Evolutionary conservation across 176 grass and related monocot genomes (phyloP), one percentile per base, ranked within the genome.

Genomic region (Carex parvula): DNA sequence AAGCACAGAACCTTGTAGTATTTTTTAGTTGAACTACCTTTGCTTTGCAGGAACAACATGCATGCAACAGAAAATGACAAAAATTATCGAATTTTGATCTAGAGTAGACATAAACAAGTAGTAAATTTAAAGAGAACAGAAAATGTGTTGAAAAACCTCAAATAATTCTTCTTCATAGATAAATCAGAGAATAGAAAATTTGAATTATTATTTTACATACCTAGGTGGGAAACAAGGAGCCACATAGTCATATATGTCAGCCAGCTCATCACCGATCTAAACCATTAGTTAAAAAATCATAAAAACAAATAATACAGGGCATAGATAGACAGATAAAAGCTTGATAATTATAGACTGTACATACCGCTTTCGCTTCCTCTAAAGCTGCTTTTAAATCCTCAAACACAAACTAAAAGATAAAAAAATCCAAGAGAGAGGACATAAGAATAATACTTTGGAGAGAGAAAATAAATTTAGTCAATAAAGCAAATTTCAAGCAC

Each of bases 181-280:
- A 30, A 78, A 57, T 57, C 13, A 35, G 24, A 57, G 14, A 57
- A 18, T 50, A 33, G 52, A 78, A 26, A 24, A 57, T 35, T 78
- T 57, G 70, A 78, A 85, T 52, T 35, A 62, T 79, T 21, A 39
- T 18, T 69, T 81, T 71, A 50, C 86, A 76, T 89, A 99, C 97
- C 97, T 99, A 82, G 91, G 93, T 83, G 97, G 97, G 83, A 99
- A 99, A 90, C 97, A 99, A 85, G 97, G 97, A 32, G 97, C 97
- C 53, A 99, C 97, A 80, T 99, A 96, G 63, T 99, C 97, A 88
- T 99, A 99, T 82, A 99, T 99, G 94, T 99, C 93, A 54, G 89
- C 89, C 86, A 99, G 97, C 87, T 99, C 97, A n/a, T 94, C 91
- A 18, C 91, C 97, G 85, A 99, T 96, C 97, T 96, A 88, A 53